Evolutionary conservation across 345 rosid species (phyloP), one percentile per base, ranked within the genome.

Genomic region (Turritis glabra): DNA sequence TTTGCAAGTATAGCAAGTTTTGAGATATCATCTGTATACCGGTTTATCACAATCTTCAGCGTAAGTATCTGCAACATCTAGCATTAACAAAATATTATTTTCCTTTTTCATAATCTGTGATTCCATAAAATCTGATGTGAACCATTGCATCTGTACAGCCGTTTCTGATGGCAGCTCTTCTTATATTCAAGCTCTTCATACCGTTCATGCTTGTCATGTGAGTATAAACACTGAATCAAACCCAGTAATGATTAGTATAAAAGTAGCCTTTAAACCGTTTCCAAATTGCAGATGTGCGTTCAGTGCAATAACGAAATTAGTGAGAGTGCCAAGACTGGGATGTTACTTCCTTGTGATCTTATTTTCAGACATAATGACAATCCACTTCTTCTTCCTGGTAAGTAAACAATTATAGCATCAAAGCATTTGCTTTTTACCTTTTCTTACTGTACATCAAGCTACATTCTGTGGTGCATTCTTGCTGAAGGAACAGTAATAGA

Each of bases 1-100:
- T 94, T 94, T 58, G 97, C 97, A 55, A 94, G 97, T 81, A 94
- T 94, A 77, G 98, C 98, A 67, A 94, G 98, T 82, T 94, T 94
- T 77, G 98, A 94, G 89, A 94, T 94, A 76, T 94, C 97, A 64
- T 94, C 97, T 27, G 97, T 94, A 38, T 94, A 91, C 64, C 84
- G 98, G 43, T 94, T 94, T 78, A 87, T 94, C 85, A 94, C 97
- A 43, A 71, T 94, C 79, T 94, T 94, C 85, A 94, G 95, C 41
- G 98, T 93, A 86, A 93, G 97, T 85, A 59, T 61, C 67, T 59
- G 32, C 46, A 46, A 67, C 58, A 44, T 59, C 14, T n/a, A 55
- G 33, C 18, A 26, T 33, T 10, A 1, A 12, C 17, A 21, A 46
- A 2, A 14, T 13, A 2, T 29, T n/a, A 17, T 7, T 40, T 30